Evolutionary conservation across 176 grass and related monocot species (phyloP).

Genomic region (Tillandsia fasciculata): DNA sequence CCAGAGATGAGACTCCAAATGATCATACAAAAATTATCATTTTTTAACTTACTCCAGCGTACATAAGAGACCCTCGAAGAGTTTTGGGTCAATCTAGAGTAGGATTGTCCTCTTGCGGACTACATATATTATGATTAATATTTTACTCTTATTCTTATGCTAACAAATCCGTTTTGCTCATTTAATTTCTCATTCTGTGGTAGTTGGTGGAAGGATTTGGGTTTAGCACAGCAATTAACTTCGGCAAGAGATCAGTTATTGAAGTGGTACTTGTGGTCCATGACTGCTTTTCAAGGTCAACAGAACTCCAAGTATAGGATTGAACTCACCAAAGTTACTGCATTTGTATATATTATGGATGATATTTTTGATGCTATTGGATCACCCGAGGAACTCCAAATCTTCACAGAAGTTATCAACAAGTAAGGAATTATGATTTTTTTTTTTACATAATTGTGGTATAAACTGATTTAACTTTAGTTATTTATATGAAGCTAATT

Average conservation of each 20-base stretch:
- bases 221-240: slow-evolving; percentile 27
- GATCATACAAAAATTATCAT: no score
- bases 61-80: no score
- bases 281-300: slow-evolving; percentile 16
- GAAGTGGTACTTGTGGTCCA: slow-evolving; percentile 53
- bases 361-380: slow-evolving; percentile 63
- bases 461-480: no score
- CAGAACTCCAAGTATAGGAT: slow-evolving; percentile 38
- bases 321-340: slow-evolving; percentile 40
- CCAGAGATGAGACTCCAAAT: no score
- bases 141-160: no score
- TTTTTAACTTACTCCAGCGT: no score
- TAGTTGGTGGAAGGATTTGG: slow-evolving; percentile 52
- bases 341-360: slow-evolving; percentile 59
- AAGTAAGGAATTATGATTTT: slow-evolving; percentile 17
- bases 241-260: slow-evolving; percentile 29
- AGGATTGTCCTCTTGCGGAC: no score
- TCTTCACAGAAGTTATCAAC: slow-evolving; percentile 37
- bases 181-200: neutral
- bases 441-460: no score
- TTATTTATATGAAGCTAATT: no score
- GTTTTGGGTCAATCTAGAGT: no score
- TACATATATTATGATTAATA: no score
- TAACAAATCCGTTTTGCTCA: no score
- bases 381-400: slow-evolving; percentile 33